Percentiles rank a stretch among this genome's conserved stretches.
These are phyloP conservation scores for Fusarium sp. DNA, from an alignment of 2,329 filamentous ascomycete genomes.

Conservation along the genomic window DNA sequence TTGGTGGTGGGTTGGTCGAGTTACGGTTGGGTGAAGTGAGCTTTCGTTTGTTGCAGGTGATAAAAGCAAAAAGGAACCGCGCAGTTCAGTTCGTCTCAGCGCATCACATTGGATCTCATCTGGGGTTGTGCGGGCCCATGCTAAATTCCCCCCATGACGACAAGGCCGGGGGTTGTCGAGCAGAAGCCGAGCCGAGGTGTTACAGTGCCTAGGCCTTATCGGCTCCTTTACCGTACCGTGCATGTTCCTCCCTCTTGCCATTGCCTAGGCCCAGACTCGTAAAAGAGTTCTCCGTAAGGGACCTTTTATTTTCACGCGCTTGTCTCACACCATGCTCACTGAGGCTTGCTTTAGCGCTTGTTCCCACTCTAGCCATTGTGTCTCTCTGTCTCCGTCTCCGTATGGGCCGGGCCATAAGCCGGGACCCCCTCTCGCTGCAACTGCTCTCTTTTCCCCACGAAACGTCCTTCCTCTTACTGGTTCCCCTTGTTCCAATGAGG, in stretches of 20 bases:
- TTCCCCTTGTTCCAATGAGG: constrained; percentile 13
- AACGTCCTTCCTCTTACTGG: not conserved
- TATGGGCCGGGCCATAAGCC: not conserved
- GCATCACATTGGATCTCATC: constrained; percentile 24
- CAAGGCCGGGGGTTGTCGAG: constrained; percentile 25
- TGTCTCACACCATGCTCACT: constrained; percentile 1
- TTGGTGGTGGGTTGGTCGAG: not conserved
- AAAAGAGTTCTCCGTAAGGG: not conserved
- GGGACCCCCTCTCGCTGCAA: not conserved
- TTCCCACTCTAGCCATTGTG: not conserved
- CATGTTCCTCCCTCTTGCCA: not conserved
- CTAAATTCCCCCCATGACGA: constrained; percentile 35
- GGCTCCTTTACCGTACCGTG: not conserved
- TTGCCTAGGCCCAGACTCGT: not conserved
- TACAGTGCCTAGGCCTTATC: constrained; percentile 15
- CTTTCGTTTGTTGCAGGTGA: constrained; percentile 9
- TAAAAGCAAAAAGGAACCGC: constrained; percentile 27
- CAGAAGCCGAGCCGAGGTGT: constrained; percentile 46
- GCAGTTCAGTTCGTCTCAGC: constrained; percentile 5
- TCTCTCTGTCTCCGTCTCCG: not conserved
- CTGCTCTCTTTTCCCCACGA: not conserved
- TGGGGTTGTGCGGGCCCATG: constrained; percentile 37
- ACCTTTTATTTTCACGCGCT: not conserved
- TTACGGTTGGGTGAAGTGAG: not conserved
- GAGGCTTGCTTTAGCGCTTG: not conserved